Evolutionary conservation across 1,284 basidiomycete species (phyloP).

Genomic region (Cystobasidium sp.): DNA sequence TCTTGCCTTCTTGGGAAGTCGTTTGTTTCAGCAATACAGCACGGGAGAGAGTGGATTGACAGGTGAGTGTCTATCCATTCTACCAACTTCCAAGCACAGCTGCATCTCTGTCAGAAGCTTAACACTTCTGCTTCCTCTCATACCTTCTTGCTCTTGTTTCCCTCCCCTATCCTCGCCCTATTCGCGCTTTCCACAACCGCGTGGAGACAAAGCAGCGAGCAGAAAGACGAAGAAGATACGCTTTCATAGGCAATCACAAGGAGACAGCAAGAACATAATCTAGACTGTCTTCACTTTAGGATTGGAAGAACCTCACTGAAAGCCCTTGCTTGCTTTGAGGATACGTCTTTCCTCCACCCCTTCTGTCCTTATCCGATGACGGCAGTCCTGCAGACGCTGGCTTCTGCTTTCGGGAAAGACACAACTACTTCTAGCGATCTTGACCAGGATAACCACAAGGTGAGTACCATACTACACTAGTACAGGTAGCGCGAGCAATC

Average conservation of each 20-base stretch:
- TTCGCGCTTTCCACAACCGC: background rate
- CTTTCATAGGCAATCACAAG: background rate
- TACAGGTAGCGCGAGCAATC: background rate
- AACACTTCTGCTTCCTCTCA: background rate
- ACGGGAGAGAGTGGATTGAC: background rate
- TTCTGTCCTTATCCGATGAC: conserved; percentile 4
- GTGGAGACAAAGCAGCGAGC: background rate
- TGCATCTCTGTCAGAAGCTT: background rate
- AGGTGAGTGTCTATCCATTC: background rate
- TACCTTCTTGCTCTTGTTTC: too few species aligned
- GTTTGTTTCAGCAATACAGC: background rate
- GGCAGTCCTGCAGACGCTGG: background rate
- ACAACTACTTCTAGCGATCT: conserved; percentile 2
- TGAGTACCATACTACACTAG: background rate
- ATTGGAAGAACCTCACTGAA: too few species aligned
- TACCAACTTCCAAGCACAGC: background rate
- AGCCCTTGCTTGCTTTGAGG: too few species aligned
- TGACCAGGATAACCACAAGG: background rate
- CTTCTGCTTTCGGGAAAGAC: conserved; percentile 10
- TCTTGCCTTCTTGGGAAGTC: conserved; percentile 17
- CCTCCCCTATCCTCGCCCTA: conserved; percentile 2
- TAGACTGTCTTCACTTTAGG: too few species aligned
- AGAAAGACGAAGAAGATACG: background rate
- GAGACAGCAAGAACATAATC: background rate
- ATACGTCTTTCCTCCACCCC: too few species aligned